Evolutionary conservation across 345 rosid genomes (phyloP).

Genomic region (Populus tremula): DNA sequence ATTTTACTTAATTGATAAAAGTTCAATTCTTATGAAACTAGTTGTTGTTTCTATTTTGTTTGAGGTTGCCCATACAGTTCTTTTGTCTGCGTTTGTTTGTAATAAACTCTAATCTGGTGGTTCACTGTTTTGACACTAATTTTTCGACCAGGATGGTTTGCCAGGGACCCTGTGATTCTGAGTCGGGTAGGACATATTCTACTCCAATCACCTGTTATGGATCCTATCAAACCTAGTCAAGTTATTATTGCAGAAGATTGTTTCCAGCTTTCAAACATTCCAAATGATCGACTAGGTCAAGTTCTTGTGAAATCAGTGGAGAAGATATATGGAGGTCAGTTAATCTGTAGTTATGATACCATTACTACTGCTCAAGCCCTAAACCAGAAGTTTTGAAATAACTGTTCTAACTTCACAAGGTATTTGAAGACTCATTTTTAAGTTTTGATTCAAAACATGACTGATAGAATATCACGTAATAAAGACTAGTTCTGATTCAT

Average conservation of each 20-base stretch:
- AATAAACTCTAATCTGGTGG: background rate
- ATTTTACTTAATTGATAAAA: background rate
- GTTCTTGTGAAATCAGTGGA: slow-evolving; percentile 53
- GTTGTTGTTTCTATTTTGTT: background rate
- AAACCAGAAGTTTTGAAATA: background rate
- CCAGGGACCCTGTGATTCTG: slow-evolving; percentile 63
- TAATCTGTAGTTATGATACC: background rate
- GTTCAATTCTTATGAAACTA: no score
- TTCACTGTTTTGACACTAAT: slow-evolving; percentile 8
- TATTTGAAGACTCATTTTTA: background rate
- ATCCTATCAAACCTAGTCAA: slow-evolving; percentile 41
- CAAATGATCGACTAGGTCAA: slow-evolving; percentile 43
- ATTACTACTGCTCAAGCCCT: background rate
- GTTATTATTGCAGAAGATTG: slow-evolving; percentile 70
- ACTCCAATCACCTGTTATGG: slow-evolving; percentile 40
- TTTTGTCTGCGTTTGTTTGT: background rate
- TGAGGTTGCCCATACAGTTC: background rate
- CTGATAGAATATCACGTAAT: no score
- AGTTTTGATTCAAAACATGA: background rate
- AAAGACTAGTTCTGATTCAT: no score
- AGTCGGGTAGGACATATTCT: slow-evolving; percentile 62
- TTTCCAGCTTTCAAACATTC: slow-evolving; percentile 61
- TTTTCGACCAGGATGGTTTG: slow-evolving; percentile 77
- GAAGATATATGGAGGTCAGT: slow-evolving; percentile 61
- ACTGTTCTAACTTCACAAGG: background rate